Evolutionary conservation across 164 flowering plant genomes (phyloP).

Genomic region (Euptelea pleiosperma): DNA sequence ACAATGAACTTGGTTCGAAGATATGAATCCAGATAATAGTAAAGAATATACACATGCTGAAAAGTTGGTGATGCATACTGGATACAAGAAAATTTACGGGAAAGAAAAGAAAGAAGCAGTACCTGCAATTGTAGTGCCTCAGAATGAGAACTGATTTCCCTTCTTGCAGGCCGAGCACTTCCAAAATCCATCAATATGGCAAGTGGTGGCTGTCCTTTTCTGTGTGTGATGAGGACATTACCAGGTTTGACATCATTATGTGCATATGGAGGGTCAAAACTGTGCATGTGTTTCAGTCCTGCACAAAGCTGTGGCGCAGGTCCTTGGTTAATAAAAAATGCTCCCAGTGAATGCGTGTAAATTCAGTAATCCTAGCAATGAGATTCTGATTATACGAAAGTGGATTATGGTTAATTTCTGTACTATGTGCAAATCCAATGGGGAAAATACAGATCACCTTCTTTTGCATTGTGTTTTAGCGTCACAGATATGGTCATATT

Average conservation of each 20-base stretch:
- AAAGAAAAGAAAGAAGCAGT: conserved; percentile 8
- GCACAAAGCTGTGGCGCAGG: conserved; percentile 77
- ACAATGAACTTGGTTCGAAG: no score
- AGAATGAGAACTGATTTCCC: conserved; percentile 73
- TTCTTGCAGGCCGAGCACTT: conserved; percentile 89
- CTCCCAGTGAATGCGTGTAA: neutral
- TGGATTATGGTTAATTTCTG: no score
- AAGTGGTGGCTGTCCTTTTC: conserved; percentile 81
- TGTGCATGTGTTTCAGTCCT: conserved; percentile 95
- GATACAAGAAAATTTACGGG: neutral
- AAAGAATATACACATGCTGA: no score
- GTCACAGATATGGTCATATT: no score
- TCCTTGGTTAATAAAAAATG: conserved; percentile 4
- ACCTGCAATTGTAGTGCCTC: conserved; percentile 97
- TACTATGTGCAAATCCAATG: no score
- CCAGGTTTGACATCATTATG: conserved; percentile 99
- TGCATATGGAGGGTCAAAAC: conserved; percentile 88
- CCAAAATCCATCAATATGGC: conserved; percentile 98
- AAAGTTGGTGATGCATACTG: neutral
- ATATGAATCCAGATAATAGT: no score
- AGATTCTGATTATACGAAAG: no score
- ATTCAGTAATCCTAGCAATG: neutral
- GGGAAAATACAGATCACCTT: no score
- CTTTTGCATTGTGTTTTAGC: no score
- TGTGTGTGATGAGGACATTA: conserved; percentile 79